These are phyloP conservation scores for Saccharomyces eubayanus DNA, from an alignment of 805 yeast species.

Conservation along the genomic window DNA sequence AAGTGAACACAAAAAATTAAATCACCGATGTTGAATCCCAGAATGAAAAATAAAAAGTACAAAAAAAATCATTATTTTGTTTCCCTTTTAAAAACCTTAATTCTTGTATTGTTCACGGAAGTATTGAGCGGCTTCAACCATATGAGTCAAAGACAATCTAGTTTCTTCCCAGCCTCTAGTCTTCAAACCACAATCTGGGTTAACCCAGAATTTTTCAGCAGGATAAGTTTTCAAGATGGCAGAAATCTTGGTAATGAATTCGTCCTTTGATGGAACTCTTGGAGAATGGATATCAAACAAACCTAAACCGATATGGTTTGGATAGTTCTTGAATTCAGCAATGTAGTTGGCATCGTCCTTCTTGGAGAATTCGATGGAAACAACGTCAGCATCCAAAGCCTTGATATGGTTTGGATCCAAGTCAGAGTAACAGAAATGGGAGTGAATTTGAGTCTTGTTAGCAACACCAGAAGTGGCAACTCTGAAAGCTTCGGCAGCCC, in stretches of 20 bases:
- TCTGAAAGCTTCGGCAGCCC: conserved; percentile 99
- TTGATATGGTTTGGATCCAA: conserved; percentile 98
- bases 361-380: conserved; percentile 98
- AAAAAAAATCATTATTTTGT: conserved; percentile 16
- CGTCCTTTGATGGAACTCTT: conserved; percentile 97
- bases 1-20: conserved; percentile 11
- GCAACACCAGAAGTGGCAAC: conserved; percentile 97
- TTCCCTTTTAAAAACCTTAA: conserved; percentile 7
- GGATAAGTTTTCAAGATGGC: conserved; percentile 96
- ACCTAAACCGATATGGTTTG: conserved; percentile 99
- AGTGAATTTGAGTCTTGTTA: conserved; percentile 95
- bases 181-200: conserved; percentile 99
- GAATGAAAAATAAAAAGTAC: conserved; percentile 7
- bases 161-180: conserved; percentile 99
- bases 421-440: conserved; percentile 99
- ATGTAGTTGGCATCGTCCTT: conserved; percentile 98
- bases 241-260: conserved; percentile 86
- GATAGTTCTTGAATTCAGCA: conserved; percentile 95
- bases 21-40: conserved; percentile 30
- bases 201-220: conserved; percentile 97
- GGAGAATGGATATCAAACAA: conserved; percentile 99
- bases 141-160: conserved; percentile 87
- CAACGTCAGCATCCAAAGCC: conserved; percentile 99
- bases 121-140: conserved; percentile 98
- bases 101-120: conserved; percentile 58